Conservation (phyloP, 2,329 filamentous ascomycete genomes). For the Trichoderma sp. region DNA sequence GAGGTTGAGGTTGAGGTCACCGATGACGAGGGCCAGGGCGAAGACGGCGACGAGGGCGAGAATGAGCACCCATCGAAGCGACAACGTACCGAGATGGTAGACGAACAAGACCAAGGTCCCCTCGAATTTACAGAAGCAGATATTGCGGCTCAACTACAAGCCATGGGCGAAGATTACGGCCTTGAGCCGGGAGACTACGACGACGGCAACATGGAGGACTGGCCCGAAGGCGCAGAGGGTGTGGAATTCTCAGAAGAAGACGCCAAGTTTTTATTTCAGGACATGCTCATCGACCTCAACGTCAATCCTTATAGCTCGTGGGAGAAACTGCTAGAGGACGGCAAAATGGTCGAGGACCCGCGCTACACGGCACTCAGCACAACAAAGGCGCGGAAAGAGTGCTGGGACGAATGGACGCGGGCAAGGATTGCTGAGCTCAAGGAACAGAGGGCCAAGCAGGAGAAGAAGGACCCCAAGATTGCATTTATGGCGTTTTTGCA, state of each 20-base stretch:
- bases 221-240: slow-evolving; percentile 71
- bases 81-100: slow-evolving; percentile 50
- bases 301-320: slow-evolving; percentile 88
- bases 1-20: slow-evolving; percentile 63
- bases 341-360: slow-evolving; percentile 76
- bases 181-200: slow-evolving; percentile 76
- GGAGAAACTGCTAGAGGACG: slow-evolving; percentile 85
- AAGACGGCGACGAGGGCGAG: slow-evolving; percentile 30
- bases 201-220: slow-evolving; percentile 58
- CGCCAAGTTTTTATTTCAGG: slow-evolving; percentile 73
- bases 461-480: slow-evolving; percentile 79
- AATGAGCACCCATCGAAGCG: slow-evolving; percentile 58
- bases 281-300: slow-evolving; percentile 76
- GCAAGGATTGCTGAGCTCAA: slow-evolving; percentile 72
- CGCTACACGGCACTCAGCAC: slow-evolving; percentile 82
- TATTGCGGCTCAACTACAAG: slow-evolving; percentile 85
- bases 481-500: slow-evolving; percentile 80
- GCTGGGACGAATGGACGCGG: slow-evolving; percentile 79
- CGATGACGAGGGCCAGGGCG: slow-evolving; percentile 46
- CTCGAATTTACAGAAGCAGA: slow-evolving; percentile 92
- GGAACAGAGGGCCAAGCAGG: slow-evolving; percentile 69
- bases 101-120: slow-evolving; percentile 45
- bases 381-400: slow-evolving; percentile 77
- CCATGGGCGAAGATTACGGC: slow-evolving; percentile 84
- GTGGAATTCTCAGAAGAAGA: slow-evolving; percentile 72